Evolutionary conservation across 2,329 filamentous ascomycete genomes (phyloP), one percentile per base, ranked within the genome.

Genomic region (Bipolaris gigantea): DNA sequence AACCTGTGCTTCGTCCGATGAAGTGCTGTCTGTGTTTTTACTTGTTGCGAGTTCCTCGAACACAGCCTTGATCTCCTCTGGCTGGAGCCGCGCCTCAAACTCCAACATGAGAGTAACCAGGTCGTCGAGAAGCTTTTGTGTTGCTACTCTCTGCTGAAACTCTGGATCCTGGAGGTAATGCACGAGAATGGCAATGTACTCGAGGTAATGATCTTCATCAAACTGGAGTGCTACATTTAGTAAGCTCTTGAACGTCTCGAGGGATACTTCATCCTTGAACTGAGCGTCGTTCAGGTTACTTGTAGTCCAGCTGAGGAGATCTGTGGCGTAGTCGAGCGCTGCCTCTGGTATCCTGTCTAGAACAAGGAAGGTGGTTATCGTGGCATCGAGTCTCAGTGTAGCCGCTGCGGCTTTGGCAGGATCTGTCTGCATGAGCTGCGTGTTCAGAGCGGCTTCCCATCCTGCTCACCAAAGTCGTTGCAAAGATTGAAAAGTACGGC

Each of bases 401-500:
- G 73, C 72, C 47, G 69, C 69, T 39, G 66, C 62, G 33, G 60
- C 62, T 58, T 75, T 71, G 32, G 68, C 72, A 54, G 67, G 67
- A 52, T 75, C 73, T 75, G 35, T 15, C 23, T 25, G 21, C 27
- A 40, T 73, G 43, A 69, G 65, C 42, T 54, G 48, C 33, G 13
- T 34, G 10, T 23, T 27, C 45, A 25, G 21, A 45, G 2, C 3
- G 19, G 19, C 65, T 35, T 65, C 32, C 40, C 23, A 25, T 41
- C 33, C 30, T 44, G 43, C 53, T 55, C 49, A 76, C 73, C 70
- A 53, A 67, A 77, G 44, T 76, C 75, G 18, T 73, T 73, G 58
- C 75, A 77, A 15, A 79, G 71, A 55, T 80, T 80, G 62, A 76
- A 74, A 11, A 79, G 60, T 2, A 78, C 77, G 35, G 72, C 75